A percentile compares a stretch with the other conserved stretches of the same genome.
These are phyloP conservation scores for Brassica nigra DNA, from an alignment of 345 rosid genomes.

Conservation along the genomic window DNA sequence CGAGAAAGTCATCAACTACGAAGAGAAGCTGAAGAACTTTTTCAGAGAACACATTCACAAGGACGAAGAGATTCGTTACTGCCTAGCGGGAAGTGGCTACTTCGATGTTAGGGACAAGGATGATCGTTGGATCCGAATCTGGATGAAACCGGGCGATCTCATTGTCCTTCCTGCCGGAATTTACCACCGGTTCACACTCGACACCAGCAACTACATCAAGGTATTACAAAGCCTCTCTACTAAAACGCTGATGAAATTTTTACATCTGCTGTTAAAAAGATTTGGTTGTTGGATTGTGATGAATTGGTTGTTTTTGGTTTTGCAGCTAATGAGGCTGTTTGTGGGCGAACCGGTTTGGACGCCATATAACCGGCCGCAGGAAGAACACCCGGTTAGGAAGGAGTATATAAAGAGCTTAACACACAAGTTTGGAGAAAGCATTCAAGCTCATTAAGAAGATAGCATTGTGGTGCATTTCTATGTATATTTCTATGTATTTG, in stretches of 20 bases:
- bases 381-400: slow-evolving; percentile 77
- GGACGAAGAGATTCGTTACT: slow-evolving; percentile 90
- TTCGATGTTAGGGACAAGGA: slow-evolving; percentile 82
- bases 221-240: slow-evolving; percentile 38
- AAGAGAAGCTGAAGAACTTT: slow-evolving; percentile 84
- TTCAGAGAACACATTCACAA: slow-evolving; percentile 85
- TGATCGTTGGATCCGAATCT: slow-evolving; percentile 77
- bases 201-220: slow-evolving; percentile 71
- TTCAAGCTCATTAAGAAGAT: slow-evolving; percentile 27
- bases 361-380: slow-evolving; percentile 80
- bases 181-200: slow-evolving; percentile 90
- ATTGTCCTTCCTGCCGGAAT: slow-evolving; percentile 80
- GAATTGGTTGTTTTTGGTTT: not conserved
- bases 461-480: not conserved
- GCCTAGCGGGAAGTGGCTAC: slow-evolving; percentile 81
- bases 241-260: not conserved
- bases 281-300: slow-evolving; percentile 3
- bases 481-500: not conserved
- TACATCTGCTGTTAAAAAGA: not conserved
- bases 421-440: slow-evolving; percentile 36
- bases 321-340: slow-evolving; percentile 84
- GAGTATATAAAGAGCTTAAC: slow-evolving; percentile 52
- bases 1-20: slow-evolving; percentile 76
- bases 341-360: slow-evolving; percentile 90
- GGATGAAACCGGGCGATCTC: slow-evolving; percentile 79